Percentiles rank a stretch among this genome's conserved stretches.
Evolutionary conservation across 768 basidiomycete genomes (phyloP).

Genomic region (Candolleomyces eurysporus): DNA sequence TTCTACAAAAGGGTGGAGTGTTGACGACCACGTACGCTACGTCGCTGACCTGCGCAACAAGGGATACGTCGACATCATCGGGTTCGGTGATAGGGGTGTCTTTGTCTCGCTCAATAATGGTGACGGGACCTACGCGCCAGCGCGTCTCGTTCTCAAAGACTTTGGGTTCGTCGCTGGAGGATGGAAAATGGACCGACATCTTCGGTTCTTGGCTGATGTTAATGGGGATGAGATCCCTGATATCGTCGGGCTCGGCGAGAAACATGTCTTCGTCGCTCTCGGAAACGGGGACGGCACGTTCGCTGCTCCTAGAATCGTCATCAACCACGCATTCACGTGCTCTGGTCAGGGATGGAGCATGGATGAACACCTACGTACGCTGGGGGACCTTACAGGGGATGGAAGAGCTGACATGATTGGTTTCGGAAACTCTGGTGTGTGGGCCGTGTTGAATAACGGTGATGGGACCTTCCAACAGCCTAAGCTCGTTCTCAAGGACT

Average conservation of each 20-base stretch:
- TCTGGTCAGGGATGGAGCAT: not conserved
- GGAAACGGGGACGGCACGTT: not conserved
- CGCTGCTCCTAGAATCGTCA: not conserved
- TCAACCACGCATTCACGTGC: not conserved
- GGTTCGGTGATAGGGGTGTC: no score
- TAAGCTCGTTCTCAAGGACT: no score
- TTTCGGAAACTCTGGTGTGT: no score
- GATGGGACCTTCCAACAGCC: no score
- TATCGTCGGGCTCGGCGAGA: constrained; percentile 1
- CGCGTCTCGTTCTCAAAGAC: constrained; percentile 1
- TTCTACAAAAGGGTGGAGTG: not conserved
- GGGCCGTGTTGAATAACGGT: no score
- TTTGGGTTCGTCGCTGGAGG: constrained; percentile 1
- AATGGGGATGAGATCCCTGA: constrained; percentile 3
- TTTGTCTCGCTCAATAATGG: no score
- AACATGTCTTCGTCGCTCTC: not conserved
- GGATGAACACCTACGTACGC: not conserved
- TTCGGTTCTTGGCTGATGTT: constrained; percentile 1
- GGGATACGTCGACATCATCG: no score
- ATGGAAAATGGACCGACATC: not conserved
- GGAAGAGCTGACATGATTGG: no score
- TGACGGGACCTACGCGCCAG: not conserved
- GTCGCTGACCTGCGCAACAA: not conserved
- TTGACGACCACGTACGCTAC: not conserved
- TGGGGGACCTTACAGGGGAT: no score